Evolutionary conservation across 2,329 filamentous ascomycete genomes (phyloP), one percentile per base, ranked within the genome.

Genomic region (Fusarium agapanthi): DNA sequence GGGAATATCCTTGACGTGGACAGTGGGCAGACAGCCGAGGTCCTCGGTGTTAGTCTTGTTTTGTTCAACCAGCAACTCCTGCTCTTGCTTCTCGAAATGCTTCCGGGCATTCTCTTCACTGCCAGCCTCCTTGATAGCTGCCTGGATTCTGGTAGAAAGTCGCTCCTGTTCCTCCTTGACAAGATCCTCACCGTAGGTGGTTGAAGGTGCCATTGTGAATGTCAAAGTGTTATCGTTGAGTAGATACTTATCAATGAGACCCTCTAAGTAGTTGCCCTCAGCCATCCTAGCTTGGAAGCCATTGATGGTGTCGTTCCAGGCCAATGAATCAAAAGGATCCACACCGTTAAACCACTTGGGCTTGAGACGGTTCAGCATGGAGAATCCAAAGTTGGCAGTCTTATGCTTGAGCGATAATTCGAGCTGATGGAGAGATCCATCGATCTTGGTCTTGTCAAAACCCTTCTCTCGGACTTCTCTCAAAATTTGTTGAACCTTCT

Each of bases 381-480:
- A 91, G 87, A 98, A 94, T 20, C 96, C 96, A 79, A 99, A 99
- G 77, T 93, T 95, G 61, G 96, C 94, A 2, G 95, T 98, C 86
- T 98, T 98, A 84, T 99, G 95, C 83, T 98, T 98, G 54, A 98
- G 84, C 1, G 91, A 88, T n/a, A 99, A 87, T 80, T 99, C 96
- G 8, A 98, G 84, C 81, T 98, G 95, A 81, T 99, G 96, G 60
- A 99, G 87, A 71, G 97, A 93, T 6, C 96, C 96, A 71, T 97
- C 94, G 66, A 99, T 94, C 82, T 99, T 99, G 76, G 91, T 90
- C 77, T 91, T 88, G 66, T 96, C 95, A 75, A 99, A 97, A 1
- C 96, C 95, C 67, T 91, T 93, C 32, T 90, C 84, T 24, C 90
- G 88, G 12, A 90, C 89, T 50, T 94, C 90, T 32, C 86, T 85